Conservation (phyloP, 805 yeast genomes). For the Scheffersomyces ergatensis region DNA sequence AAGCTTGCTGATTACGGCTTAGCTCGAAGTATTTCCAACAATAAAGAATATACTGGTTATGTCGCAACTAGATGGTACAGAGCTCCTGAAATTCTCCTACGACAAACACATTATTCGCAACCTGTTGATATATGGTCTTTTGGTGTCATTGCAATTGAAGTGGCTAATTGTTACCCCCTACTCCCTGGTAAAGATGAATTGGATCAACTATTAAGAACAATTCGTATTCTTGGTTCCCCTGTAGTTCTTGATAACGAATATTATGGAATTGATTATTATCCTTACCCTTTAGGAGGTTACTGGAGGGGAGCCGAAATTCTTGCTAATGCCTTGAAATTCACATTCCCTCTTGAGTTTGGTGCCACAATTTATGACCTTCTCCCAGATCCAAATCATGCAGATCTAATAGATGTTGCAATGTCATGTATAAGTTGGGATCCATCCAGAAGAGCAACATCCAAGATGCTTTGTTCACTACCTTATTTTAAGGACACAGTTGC, state of each 20-base stretch:
- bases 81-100: constrained; percentile 73
- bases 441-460: constrained; percentile 52
- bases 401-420: constrained; percentile 40
- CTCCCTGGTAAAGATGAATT: constrained; percentile 81
- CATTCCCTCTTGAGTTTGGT: constrained; percentile 57
- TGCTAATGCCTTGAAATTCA: constrained; percentile 53
- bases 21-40: constrained; percentile 57
- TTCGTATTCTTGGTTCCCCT: constrained; percentile 76
- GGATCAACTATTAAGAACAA: constrained; percentile 73
- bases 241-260: constrained; percentile 19
- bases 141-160: constrained; percentile 74
- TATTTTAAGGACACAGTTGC: constrained; percentile 51
- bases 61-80: constrained; percentile 87
- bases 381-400: constrained; percentile 40
- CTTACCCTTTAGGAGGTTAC: constrained; percentile 60
- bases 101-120: constrained; percentile 59
- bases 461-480: constrained; percentile 44
- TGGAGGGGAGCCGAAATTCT: constrained; percentile 66
- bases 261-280: constrained; percentile 5
- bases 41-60: constrained; percentile 64
- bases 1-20: constrained; percentile 82
- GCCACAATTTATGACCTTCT: constrained; percentile 43
- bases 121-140: constrained; percentile 88
- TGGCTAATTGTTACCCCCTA: constrained; percentile 70
- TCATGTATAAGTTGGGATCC: constrained; percentile 80